Base-by-base conservation (phyloP, 2,329 filamentous ascomycete species). In the Exophiala lecanii-corni region DNA sequence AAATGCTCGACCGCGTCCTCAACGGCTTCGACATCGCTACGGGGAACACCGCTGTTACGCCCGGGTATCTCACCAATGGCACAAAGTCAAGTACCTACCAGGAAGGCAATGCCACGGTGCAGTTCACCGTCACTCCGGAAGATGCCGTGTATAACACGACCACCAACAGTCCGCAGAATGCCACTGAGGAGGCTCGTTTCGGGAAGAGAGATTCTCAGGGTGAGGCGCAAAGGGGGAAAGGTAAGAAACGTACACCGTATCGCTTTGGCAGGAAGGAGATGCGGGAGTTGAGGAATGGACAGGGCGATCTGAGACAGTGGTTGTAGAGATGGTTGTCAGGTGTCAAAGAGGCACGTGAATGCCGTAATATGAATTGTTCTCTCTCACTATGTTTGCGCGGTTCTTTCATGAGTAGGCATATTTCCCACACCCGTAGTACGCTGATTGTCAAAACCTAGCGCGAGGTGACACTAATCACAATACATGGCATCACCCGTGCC, bases 1-100 rank as follows among this genome's bases (percentile, higher is more conserved):
- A 76, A 51, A 64, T 82, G 33, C 81, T 84, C 53, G 73, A 76
- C 19, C 73, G 81, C 19, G 76, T 78, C 35, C 65, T 84, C 49
- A 63, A 68, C 40, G 75, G 74, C 9, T 70, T 68, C 44, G 73
- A 78, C 38, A 61, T 82, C 26, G 69, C 76, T 2, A 74, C 73
- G 1, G 79, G 82, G 20, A 43, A 41, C 21, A 45, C 38, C 13
- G 41, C 49, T 4, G 65, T 9, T 59, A 73, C 5, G 59, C 75
- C 9, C 67, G 69, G 47, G 63, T 76, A 46, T 74, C 77, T 49
- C 62, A 70, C 58, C 66, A 74, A 9, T 68, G 67, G 9, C 59
- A 78, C 43, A 52, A 56, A 9, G 65, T 70, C n/a, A 57, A 62
- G 15, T 73, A 78, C 41, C 64, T 81, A 41, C 71, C 70, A 52